Evolutionary conservation across 1,284 basidiomycete species (phyloP), one percentile per base, ranked within the genome.

Genomic region (Melanopsichium pennsylvanicum): DNA sequence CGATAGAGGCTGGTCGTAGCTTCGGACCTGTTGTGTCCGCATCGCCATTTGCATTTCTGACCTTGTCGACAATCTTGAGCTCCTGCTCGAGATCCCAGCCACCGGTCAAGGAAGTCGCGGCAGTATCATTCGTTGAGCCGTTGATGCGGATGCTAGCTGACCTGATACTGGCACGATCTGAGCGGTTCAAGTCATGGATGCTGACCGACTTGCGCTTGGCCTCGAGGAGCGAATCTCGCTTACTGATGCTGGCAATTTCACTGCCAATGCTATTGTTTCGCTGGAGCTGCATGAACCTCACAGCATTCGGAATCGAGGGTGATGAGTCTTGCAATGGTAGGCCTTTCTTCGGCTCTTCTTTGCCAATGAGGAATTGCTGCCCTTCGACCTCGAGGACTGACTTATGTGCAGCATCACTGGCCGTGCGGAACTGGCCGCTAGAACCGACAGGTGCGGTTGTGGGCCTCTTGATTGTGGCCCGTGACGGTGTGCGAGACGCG

Each of bases 61-160:
- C 45, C 9, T 43, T 48, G 13, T 72, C 70, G 12, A 54, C 60
- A 12, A 67, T 62, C 25, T 56, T 42, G 39, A 67, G 33, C 45
- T 69, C 69, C 21, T 68, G 31, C 25, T 71, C 63, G 5, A 63
- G 37, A 21, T 48, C 69, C 69, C 69, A 66, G n/a, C 54, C 45
- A 6, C 51, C 59, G 13, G 34, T 23, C 3, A 32, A 12, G 2
- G 16, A 16, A 8, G 12, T 22, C 7, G 23, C 37, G 5, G 18
- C 26, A 10, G 6, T 12, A 33, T 25, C 41, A 19, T 12, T 43
- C 25, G 10, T 15, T 8, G 25, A 19, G 1, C 23, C 46, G 9
- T 29, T 25, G 9, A 9, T 36, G 16, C 19, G 16, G 13, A 22
- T 9, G 21, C 46, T 44, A 2, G 37, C 18, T 19, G 52, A 18